These are phyloP conservation scores for Mycena vulgaris DNA, from an alignment of 768 basidiomycete genomes.

Conservation along the genomic window DNA sequence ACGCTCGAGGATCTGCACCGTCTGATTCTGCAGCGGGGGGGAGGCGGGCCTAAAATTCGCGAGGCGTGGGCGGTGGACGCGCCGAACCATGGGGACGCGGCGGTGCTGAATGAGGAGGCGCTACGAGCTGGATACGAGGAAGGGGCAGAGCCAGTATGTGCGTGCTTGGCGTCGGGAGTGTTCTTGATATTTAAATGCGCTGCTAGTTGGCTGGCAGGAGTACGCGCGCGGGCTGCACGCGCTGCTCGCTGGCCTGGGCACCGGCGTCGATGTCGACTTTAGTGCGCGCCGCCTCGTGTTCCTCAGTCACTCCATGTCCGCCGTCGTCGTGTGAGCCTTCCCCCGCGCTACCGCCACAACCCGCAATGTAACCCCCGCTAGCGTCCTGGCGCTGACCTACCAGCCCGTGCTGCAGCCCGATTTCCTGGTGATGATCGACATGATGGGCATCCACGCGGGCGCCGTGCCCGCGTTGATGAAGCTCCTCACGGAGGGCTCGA, in stretches of 20 bases:
- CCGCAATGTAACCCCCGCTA: background rate
- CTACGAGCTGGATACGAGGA: constrained; percentile 59
- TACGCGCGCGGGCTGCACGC: constrained; percentile 64
- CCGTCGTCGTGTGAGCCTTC: constrained; percentile 57
- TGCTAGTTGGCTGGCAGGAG: constrained; percentile 68
- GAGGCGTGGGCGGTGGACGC: constrained; percentile 68
- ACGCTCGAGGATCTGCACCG: constrained; percentile 62
- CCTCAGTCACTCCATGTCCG: constrained; percentile 72
- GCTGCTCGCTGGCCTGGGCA: constrained; percentile 64
- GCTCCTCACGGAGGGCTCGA: constrained; percentile 50
- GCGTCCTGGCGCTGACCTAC: constrained; percentile 55
- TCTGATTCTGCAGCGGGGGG: constrained; percentile 40
- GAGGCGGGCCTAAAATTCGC: constrained; percentile 52
- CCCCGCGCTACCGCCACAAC: background rate
- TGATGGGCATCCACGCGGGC: constrained; percentile 52
- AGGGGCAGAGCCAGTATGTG: constrained; percentile 59
- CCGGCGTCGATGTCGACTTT: constrained; percentile 66
- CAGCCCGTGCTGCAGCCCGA: constrained; percentile 56
- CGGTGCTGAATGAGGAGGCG: constrained; percentile 60
- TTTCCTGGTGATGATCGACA: constrained; percentile 61
- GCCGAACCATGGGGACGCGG: constrained; percentile 71
- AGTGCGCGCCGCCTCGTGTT: constrained; percentile 62
- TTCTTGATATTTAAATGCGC: background rate
- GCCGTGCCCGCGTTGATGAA: constrained; percentile 31
- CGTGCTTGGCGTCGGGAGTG: constrained; percentile 40